Evolutionary conservation across 2,329 filamentous ascomycete genomes (phyloP).

Genomic region (Aspergillus hortae): DNA sequence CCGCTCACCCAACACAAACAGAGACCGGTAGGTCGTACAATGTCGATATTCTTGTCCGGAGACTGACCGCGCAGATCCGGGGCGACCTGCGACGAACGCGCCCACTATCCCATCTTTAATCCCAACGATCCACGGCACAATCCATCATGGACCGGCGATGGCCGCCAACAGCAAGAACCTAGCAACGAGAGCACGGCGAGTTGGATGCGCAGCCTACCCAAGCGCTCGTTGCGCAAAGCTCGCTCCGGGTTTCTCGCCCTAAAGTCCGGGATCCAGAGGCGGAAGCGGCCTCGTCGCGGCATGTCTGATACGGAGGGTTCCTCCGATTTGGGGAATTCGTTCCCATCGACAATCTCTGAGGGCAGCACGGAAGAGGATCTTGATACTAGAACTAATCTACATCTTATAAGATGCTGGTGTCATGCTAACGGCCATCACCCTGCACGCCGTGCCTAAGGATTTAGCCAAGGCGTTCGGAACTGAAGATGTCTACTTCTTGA

Average conservation of each 20-base stretch:
- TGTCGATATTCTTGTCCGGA: too few species aligned
- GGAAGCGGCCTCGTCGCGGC: not conserved
- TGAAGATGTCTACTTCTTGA: too few species aligned
- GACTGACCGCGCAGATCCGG: too few species aligned
- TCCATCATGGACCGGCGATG: slow-evolving; percentile 14
- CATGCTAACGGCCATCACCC: not conserved
- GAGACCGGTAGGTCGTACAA: slow-evolving; percentile 19
- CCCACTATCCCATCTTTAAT: slow-evolving; percentile 35
- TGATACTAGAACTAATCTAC: slow-evolving; percentile 25
- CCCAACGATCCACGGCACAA: slow-evolving; percentile 36
- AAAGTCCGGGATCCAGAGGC: slow-evolving; percentile 24
- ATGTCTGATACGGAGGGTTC: slow-evolving; percentile 3
- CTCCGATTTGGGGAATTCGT: slow-evolving; percentile 8
- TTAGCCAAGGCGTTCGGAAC: too few species aligned
- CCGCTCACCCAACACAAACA: slow-evolving; percentile 14
- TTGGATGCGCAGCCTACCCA: slow-evolving; percentile 25
- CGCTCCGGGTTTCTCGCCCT: slow-evolving; percentile 30
- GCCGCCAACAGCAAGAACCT: slow-evolving; percentile 9
- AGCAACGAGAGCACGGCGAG: slow-evolving; percentile 16
- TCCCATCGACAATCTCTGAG: slow-evolving; percentile 23
- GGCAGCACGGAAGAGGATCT: slow-evolving; percentile 27
- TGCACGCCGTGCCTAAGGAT: too few species aligned
- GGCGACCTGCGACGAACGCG: slow-evolving; percentile 20
- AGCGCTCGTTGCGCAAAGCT: slow-evolving; percentile 29
- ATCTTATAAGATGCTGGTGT: slow-evolving; percentile 19